Conservation (phyloP, 176 grass and related monocot species). For the Carex myosuroides region DNA sequence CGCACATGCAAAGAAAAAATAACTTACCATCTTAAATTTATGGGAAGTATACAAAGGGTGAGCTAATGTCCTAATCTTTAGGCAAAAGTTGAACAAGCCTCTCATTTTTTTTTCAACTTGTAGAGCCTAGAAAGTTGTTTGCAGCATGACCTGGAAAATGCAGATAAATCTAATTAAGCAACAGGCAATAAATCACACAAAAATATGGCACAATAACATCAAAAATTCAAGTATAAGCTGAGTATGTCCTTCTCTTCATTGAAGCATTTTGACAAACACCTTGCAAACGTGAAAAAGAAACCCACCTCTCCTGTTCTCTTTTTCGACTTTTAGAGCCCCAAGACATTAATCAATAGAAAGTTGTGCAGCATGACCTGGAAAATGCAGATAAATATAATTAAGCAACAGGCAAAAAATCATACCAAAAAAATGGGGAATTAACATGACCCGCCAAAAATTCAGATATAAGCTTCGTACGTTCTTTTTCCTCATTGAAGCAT, state of each 20-base stretch:
- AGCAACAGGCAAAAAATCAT: neutral
- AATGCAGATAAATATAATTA: neutral
- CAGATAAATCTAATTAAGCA: neutral
- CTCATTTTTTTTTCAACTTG: conserved; percentile 19
- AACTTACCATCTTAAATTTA: conserved; percentile 26
- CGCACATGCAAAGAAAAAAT: neutral
- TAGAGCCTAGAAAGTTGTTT: neutral
- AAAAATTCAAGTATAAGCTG: neutral
- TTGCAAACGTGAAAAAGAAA: neutral
- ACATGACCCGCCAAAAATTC: neutral
- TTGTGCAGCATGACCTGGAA: neutral
- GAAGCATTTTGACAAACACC: conserved; percentile 12
- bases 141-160: neutral
- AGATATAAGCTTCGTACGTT: neutral
- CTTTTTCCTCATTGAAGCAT: neutral
- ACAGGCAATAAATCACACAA: neutral
- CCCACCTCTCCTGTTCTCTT: conserved; percentile 18
- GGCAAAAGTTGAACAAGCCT: conserved; percentile 10
- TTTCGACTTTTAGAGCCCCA: neutral
- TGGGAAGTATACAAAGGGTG: neutral
- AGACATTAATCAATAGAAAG: neutral
- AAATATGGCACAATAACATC: neutral
- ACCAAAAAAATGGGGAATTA: neutral
- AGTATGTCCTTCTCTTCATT: neutral
- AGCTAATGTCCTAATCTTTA: neutral